Evolutionary conservation across 352 stramenopile genomes (phyloP).

Genomic region (Globisporangium yorkense): DNA sequence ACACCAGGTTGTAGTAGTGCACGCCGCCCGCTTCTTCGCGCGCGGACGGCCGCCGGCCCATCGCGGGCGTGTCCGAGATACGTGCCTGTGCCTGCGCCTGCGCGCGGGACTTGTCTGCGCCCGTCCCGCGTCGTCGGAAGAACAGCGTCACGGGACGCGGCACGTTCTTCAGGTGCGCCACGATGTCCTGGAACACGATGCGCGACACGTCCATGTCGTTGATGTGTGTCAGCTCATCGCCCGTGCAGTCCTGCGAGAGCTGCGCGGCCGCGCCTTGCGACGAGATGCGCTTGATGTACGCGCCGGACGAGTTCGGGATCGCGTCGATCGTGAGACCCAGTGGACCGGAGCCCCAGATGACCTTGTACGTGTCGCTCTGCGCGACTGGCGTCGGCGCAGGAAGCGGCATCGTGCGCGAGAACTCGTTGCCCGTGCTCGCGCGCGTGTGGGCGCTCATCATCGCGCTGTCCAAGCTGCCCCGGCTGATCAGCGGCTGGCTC

Average conservation of each 20-base stretch:
- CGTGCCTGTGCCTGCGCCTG: slow-evolving; percentile 14
- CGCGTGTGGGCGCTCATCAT: slow-evolving; percentile 4
- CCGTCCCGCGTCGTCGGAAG: slow-evolving; percentile 40
- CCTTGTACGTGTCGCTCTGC: slow-evolving; percentile 59
- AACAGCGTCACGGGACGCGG: slow-evolving; percentile 75
- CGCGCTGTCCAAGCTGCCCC: slow-evolving; percentile 8
- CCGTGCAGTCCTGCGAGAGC: slow-evolving; percentile 75
- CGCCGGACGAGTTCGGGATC: slow-evolving; percentile 41
- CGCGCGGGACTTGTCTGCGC: slow-evolving; percentile 15
- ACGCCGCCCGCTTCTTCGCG: slow-evolving; percentile 23
- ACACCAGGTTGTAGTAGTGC: slow-evolving; percentile 81
- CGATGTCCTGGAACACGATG: slow-evolving; percentile 73
- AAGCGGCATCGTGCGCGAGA: slow-evolving; percentile 19
- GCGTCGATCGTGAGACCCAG: slow-evolving; percentile 80
- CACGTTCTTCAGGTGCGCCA: slow-evolving; percentile 70
- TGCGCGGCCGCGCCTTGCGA: slow-evolving; percentile 61
- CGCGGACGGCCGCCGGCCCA: slow-evolving; percentile 25
- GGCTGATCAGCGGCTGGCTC: slow-evolving; percentile 9
- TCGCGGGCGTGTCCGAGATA: slow-evolving; percentile 35
- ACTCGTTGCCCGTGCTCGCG: slow-evolving; percentile 2
- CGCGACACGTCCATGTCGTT: slow-evolving; percentile 81
- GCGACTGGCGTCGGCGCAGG: slow-evolving; percentile 6
- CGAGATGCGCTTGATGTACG: slow-evolving; percentile 83
- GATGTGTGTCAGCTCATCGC: slow-evolving; percentile 79
- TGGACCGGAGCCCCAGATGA: slow-evolving; percentile 71